A percentile compares a stretch with the other conserved stretches of the same genome.
phyloP scores from a whole-genome alignment of 2,329 filamentous ascomycete genomes.

The Lasiodiplodia hormozganensis region DNA sequence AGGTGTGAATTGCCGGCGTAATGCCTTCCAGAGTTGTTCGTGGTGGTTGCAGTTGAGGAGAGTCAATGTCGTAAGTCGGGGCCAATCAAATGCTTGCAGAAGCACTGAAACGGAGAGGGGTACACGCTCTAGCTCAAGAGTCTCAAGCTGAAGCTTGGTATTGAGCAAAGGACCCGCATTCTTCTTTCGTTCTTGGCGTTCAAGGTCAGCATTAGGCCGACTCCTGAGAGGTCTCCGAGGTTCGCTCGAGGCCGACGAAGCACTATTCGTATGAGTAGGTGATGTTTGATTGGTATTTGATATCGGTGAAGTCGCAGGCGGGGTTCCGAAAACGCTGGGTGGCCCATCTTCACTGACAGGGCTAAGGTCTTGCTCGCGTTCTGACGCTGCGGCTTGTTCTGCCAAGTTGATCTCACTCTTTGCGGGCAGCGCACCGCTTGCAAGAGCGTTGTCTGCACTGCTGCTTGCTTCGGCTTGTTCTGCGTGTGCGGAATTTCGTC shows the following conservation, averaged over 20 bases:
- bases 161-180: conserved; percentile 53
- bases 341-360: conserved; percentile 11
- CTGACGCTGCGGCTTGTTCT: conserved; percentile 13
- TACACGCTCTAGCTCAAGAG: conserved; percentile 76
- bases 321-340: neutral
- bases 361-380: conserved; percentile 20
- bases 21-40: conserved; percentile 76
- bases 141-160: conserved; percentile 70
- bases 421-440: conserved; percentile 13
- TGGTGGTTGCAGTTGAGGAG: conserved; percentile 76
- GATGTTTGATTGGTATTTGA: neutral
- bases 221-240: conserved; percentile 19
- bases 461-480: conserved; percentile 3
- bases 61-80: conserved; percentile 72
- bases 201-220: conserved; percentile 10
- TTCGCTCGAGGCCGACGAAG: conserved; percentile 16
- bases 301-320: neutral
- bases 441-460: neutral
- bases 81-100: conserved; percentile 76
- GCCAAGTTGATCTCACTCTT: conserved; percentile 27
- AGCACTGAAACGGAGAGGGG: conserved; percentile 76
- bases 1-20: conserved; percentile 63
- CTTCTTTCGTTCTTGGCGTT: conserved; percentile 26
- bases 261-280: neutral
- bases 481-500: conserved; percentile 42